Evolutionary conservation across 306 rosid genomes (phyloP).

Genomic region (Astragalus membranaceus): DNA sequence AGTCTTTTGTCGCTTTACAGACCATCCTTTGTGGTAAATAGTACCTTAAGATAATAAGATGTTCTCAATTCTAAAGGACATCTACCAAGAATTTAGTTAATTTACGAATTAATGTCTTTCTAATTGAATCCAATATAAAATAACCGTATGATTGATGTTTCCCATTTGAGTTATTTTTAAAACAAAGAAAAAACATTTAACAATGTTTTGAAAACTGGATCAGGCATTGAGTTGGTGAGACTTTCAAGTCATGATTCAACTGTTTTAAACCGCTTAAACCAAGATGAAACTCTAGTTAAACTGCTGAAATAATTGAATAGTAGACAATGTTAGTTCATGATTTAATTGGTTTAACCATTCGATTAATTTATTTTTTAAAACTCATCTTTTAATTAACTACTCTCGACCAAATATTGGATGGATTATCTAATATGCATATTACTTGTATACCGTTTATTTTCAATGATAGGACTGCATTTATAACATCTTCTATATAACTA

Average conservation of each 20-base stretch:
- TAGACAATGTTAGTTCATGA: too few relatives aligned
- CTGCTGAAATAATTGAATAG: too few relatives aligned
- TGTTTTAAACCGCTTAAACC: too few relatives aligned
- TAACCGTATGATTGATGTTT: not conserved
- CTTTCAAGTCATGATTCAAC: too few relatives aligned
- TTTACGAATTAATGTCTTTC: too few relatives aligned
- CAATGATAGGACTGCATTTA: not conserved
- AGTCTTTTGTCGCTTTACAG: conserved; percentile 7
- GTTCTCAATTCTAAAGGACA: not conserved
- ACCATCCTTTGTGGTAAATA: not conserved
- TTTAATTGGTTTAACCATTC: too few relatives aligned
- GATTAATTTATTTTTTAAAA: not conserved
- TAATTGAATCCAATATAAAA: not conserved
- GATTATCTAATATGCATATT: not conserved
- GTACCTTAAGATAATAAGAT: not conserved
- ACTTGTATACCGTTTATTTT: not conserved
- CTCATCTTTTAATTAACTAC: not conserved
- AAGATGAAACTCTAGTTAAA: too few relatives aligned
- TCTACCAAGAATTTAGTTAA: too few relatives aligned
- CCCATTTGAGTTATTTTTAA: too few relatives aligned
- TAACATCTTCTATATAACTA: not conserved
- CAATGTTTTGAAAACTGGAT: too few relatives aligned
- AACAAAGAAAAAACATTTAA: too few relatives aligned
- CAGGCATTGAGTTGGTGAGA: too few relatives aligned
- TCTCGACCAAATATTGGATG: not conserved